Percentiles rank a stretch among this genome's conserved stretches.
These are phyloP conservation scores for Piloderma croceum DNA, from an alignment of 768 basidiomycete genomes.

Conservation along the genomic window DNA sequence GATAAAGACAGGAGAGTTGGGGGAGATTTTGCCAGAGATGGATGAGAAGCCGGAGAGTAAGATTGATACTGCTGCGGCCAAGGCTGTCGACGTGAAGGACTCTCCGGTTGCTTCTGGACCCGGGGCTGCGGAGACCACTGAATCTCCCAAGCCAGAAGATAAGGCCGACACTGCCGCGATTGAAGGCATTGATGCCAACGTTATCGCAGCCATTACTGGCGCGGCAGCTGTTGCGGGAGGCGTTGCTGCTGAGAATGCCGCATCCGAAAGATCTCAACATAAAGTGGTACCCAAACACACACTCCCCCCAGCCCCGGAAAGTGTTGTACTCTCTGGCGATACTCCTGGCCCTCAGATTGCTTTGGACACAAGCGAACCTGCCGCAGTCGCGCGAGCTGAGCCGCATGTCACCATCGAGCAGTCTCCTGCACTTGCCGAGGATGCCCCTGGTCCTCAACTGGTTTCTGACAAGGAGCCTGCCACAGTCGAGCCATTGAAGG, in stretches of 20 bases:
- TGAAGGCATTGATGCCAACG: slow-evolving; percentile 5
- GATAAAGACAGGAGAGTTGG: slow-evolving; percentile 74
- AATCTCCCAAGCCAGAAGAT: slow-evolving; percentile 12
- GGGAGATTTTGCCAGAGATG: slow-evolving; percentile 59
- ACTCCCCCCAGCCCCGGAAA: slow-evolving; percentile 26
- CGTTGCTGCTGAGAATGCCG: slow-evolving; percentile 4
- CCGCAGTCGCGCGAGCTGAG: slow-evolving; percentile 16
- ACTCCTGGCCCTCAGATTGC: slow-evolving; percentile 25
- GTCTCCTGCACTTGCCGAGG: neutral
- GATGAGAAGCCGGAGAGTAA: slow-evolving; percentile 27
- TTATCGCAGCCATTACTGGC: slow-evolving; percentile 8
- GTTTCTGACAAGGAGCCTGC: too few species aligned
- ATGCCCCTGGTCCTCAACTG: too few species aligned
- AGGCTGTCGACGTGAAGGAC: slow-evolving; percentile 5
- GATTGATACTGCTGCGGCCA: slow-evolving; percentile 9
- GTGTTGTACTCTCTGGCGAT: slow-evolving; percentile 22
- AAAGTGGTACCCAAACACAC: slow-evolving; percentile 4
- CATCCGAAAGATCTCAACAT: slow-evolving; percentile 5
- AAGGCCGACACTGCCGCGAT: slow-evolving; percentile 11
- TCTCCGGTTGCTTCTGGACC: slow-evolving; percentile 6
- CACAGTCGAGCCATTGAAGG: neutral
- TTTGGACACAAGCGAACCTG: slow-evolving; percentile 25
- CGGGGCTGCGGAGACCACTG: slow-evolving; percentile 8
- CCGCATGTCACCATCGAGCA: slow-evolving; percentile 1
- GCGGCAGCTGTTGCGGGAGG: neutral